phyloP scores from a whole-genome alignment of 2,329 filamentous ascomycete genomes.

The Cladosporium sp. region DNA sequence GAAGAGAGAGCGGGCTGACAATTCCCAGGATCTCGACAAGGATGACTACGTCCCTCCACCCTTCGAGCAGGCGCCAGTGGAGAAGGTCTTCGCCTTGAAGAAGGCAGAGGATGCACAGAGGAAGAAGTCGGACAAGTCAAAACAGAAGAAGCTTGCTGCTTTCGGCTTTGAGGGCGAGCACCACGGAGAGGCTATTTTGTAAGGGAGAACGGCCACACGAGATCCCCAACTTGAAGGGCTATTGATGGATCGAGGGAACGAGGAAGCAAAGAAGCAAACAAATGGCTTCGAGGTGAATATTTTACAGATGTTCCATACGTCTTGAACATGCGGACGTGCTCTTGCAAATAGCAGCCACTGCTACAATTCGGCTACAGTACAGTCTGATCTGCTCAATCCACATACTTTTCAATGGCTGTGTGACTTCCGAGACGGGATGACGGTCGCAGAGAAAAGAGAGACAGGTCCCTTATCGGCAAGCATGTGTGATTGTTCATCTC shows the following conservation, averaged over 20 bases:
- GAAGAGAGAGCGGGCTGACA: neutral
- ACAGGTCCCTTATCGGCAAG: no score
- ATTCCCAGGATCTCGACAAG: slow-evolving; percentile 72
- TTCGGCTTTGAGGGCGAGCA: slow-evolving; percentile 88
- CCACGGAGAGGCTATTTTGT: slow-evolving; percentile 69
- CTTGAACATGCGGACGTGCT: slow-evolving; percentile 34
- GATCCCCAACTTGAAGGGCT: neutral
- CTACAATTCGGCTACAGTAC: neutral
- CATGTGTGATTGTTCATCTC: no score
- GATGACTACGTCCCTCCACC: slow-evolving; percentile 79
- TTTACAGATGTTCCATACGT: slow-evolving; percentile 28
- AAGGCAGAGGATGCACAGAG: slow-evolving; percentile 66
- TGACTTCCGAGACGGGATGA: no score
- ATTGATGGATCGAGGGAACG: no score
- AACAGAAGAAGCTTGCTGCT: slow-evolving; percentile 65
- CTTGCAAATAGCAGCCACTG: slow-evolving; percentile 5
- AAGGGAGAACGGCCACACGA: slow-evolving; percentile 24
- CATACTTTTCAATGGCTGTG: neutral
- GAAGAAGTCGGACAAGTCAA: slow-evolving; percentile 68
- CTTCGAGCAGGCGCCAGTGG: slow-evolving; percentile 62
- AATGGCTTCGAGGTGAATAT: slow-evolving; percentile 6
- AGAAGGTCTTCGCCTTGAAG: slow-evolving; percentile 67
- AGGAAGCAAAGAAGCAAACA: no score
- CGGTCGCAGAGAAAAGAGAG: no score
- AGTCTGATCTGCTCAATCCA: neutral